These are phyloP conservation scores for Myxozyma udenii DNA, from an alignment of 805 yeast genomes.

Conservation along the genomic window DNA sequence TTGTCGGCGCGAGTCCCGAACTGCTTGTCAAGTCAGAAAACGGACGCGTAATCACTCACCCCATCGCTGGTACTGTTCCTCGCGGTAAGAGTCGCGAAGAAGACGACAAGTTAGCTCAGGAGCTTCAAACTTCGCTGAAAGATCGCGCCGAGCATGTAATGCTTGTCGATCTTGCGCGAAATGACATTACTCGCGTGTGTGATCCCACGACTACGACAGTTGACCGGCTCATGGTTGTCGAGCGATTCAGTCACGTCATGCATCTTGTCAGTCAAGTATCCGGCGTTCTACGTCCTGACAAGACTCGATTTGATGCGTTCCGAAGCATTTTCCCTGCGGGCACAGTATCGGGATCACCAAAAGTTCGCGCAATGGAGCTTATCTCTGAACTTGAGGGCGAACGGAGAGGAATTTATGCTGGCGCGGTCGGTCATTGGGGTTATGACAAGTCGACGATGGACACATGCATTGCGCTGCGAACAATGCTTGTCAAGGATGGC, in stretches of 20 bases:
- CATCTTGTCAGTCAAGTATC: conserved; percentile 93
- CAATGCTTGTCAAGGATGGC: conserved; percentile 92
- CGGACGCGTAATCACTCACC: conserved; percentile 84
- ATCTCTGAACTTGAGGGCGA: conserved; percentile 87
- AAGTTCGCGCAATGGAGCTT: conserved; percentile 93
- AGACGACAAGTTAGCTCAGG: conserved; percentile 77
- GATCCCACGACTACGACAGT: conserved; percentile 79
- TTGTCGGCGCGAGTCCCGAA: conserved; percentile 98
- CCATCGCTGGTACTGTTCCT: conserved; percentile 94
- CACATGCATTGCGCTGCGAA: conserved; percentile 94
- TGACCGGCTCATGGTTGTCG: conserved; percentile 83
- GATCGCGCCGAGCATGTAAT: conserved; percentile 98
- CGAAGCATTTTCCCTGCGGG: conserved; percentile 99
- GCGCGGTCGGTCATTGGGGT: conserved; percentile 98
- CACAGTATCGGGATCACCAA: conserved; percentile 98
- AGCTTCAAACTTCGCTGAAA: conserved; percentile 70
- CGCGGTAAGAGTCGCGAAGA: conserved; percentile 90
- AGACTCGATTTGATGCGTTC: conserved; percentile 93
- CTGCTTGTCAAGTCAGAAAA: conserved; percentile 80
- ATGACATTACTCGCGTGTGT: conserved; percentile 94
- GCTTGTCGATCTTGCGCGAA: conserved; percentile 97
- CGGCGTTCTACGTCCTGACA: conserved; percentile 78
- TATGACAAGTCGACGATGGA: conserved; percentile 94
- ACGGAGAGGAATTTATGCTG: conserved; percentile 95
- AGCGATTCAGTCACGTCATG: conserved; percentile 94